Evolutionary conservation across 257 asterid species (phyloP).

Genomic region (Catharanthus roseus): DNA sequence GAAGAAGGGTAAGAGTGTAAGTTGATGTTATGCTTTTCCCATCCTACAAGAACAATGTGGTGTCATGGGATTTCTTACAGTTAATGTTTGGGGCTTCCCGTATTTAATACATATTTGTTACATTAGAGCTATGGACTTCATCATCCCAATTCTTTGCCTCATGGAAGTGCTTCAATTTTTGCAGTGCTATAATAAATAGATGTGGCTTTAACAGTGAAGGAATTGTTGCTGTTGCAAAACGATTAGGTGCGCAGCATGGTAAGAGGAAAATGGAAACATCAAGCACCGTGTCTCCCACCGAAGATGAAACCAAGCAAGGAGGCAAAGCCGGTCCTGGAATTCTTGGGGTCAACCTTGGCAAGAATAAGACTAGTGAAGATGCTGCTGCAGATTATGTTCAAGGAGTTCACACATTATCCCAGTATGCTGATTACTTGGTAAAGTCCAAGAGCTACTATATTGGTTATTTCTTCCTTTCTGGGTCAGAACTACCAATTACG

Average conservation of each 20-base stretch:
- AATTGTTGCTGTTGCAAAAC: slow-evolving; percentile 90
- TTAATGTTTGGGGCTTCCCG: not conserved
- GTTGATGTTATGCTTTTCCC: not conserved
- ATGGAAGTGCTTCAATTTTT: slow-evolving; percentile 17
- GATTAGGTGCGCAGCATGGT: slow-evolving; percentile 96
- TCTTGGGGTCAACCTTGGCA: slow-evolving; percentile 96
- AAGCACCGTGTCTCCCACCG: slow-evolving; percentile 54
- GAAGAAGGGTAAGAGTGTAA: slow-evolving; percentile 58
- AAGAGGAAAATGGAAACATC: slow-evolving; percentile 91
- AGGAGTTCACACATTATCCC: slow-evolving; percentile 98
- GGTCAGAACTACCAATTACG: not conserved
- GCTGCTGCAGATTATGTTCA: slow-evolving; percentile 96
- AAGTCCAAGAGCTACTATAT: slow-evolving; percentile 4
- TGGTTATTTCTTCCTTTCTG: not conserved
- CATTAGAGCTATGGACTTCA: not conserved
- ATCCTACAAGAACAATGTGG: not conserved
- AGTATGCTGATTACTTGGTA: slow-evolving; percentile 99
- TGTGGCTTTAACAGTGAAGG: slow-evolving; percentile 99
- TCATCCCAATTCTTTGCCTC: not conserved
- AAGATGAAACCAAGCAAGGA: slow-evolving; percentile 75
- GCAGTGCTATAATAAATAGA: slow-evolving; percentile 92
- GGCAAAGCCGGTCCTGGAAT: slow-evolving; percentile 99
- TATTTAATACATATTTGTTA: not conserved
- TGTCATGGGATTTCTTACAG: not conserved
- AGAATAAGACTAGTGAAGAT: slow-evolving; percentile 94